Percentiles rank a stretch among this genome's conserved stretches.
Conservation (phyloP, 805 yeast species). For the Hanseniaspora vineae region DNA sequence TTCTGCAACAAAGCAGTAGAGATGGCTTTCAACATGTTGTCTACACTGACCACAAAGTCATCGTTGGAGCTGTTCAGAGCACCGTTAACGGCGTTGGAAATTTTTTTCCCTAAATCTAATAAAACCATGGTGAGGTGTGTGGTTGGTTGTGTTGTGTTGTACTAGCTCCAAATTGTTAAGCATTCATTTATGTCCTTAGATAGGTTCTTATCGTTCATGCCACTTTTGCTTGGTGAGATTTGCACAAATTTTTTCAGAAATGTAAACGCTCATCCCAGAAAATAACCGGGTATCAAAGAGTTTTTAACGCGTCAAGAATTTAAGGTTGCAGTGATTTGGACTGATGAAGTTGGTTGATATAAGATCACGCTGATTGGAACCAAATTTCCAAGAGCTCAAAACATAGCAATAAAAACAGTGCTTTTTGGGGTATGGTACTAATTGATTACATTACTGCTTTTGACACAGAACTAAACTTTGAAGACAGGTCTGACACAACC, state of each 20-base stretch:
- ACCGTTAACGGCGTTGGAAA: conserved; percentile 58
- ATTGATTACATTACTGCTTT: conserved; percentile 24
- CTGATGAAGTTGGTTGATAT: no score
- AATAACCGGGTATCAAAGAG: no score
- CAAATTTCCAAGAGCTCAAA: no score
- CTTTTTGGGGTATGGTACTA: conserved; percentile 4
- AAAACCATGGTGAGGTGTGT: conserved; percentile 45
- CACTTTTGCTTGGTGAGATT: no score
- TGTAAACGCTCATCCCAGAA: no score
- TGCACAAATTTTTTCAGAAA: no score
- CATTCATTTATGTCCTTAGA: conserved; percentile 1
- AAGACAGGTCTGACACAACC: conserved; percentile 20
- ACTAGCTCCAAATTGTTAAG: no score
- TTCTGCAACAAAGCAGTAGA: conserved; percentile 83
- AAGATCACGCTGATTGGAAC: no score
- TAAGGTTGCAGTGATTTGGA: no score
- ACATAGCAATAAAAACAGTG: no score
- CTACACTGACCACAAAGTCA: conserved; percentile 46
- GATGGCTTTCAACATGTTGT: conserved; percentile 69
- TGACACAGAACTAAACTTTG: conserved; percentile 25
- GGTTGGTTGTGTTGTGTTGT: conserved; percentile 1
- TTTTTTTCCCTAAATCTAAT: conserved; percentile 67
- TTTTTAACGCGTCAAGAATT: no score
- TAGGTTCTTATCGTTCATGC: no score
- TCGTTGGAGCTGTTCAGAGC: conserved; percentile 46